Percentiles rank a stretch among this genome's conserved stretches.
These are phyloP conservation scores for Cyclotella cryptica DNA, from an alignment of 108 stramenopile species.

Conservation along the genomic window DNA sequence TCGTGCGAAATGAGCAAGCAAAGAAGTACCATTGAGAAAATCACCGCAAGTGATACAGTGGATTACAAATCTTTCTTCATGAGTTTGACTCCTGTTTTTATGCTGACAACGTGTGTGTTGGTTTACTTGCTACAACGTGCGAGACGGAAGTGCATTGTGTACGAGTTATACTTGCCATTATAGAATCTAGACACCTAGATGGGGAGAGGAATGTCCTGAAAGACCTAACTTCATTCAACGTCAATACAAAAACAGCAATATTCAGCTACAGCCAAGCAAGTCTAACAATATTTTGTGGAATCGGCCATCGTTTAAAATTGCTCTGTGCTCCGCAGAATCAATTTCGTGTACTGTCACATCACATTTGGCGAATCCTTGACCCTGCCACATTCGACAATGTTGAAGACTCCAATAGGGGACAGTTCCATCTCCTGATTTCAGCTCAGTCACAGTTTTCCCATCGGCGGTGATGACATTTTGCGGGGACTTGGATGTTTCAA, in stretches of 20 bases:
- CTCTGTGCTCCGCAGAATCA: conserved; percentile 54
- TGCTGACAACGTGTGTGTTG: not conserved
- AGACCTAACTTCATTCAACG: not conserved
- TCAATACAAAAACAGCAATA: too few relatives aligned
- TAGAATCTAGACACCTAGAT: not conserved
- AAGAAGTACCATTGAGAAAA: not conserved
- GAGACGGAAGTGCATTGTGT: not conserved
- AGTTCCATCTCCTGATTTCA: conserved; percentile 55
- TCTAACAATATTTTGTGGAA: conserved; percentile 57
- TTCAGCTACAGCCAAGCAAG: conserved; percentile 18
- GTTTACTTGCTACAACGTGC: not conserved
- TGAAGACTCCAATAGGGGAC: conserved; percentile 67
- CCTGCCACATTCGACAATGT: conserved; percentile 57
- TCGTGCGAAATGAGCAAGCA: not conserved
- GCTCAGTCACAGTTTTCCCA: not conserved
- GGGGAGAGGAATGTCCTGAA: too few relatives aligned
- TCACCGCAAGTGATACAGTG: not conserved
- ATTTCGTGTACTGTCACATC: conserved; percentile 61
- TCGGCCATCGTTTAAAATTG: conserved; percentile 46
- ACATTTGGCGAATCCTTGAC: conserved; percentile 34
- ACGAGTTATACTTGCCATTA: not conserved
- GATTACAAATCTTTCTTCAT: not conserved
- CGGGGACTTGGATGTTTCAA: conserved; percentile 56
- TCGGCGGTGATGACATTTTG: conserved; percentile 23
- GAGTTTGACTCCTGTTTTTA: not conserved